Conservation (phyloP, 2,329 filamentous ascomycete genomes). For the Fusarium longipes region DNA sequence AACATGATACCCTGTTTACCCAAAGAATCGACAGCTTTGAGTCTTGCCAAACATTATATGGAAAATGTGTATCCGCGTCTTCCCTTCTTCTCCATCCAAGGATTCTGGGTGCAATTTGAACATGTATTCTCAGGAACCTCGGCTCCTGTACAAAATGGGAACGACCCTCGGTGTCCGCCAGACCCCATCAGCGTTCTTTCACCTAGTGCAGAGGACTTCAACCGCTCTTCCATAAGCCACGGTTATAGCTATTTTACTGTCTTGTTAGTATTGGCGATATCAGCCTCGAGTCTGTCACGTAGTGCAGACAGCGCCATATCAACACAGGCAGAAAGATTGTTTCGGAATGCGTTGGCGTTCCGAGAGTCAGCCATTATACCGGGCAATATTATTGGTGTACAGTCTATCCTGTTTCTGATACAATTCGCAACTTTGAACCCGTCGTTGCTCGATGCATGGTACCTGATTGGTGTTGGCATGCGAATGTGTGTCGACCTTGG, state of each 20-base stretch:
- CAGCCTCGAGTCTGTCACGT: conserved; percentile 8
- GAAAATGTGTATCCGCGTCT: conserved; percentile 7
- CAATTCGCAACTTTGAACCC: conserved; percentile 19
- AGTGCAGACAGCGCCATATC: conserved; percentile 21
- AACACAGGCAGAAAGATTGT: background rate
- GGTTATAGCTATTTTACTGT: conserved; percentile 7
- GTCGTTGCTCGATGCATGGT: conserved; percentile 8
- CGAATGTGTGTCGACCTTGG: conserved; percentile 22
- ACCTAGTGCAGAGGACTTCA: background rate
- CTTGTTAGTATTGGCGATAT: background rate
- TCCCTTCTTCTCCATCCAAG: conserved; percentile 19
- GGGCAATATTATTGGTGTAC: background rate
- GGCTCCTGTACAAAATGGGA: background rate
- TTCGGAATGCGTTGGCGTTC: background rate
- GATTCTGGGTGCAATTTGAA: conserved; percentile 16
- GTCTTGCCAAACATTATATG: conserved; percentile 1
- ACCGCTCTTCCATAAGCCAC: conserved; percentile 1
- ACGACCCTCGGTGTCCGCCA: rapidly evolving
- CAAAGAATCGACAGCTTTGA: background rate
- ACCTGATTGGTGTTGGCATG: conserved; percentile 14
- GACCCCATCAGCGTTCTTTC: background rate
- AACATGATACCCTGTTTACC: background rate
- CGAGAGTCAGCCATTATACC: conserved; percentile 7
- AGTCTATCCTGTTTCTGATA: background rate
- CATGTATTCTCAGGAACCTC: conserved; percentile 8